Conservation (phyloP, 805 yeast species). For the Starmerella bombi region DNA sequence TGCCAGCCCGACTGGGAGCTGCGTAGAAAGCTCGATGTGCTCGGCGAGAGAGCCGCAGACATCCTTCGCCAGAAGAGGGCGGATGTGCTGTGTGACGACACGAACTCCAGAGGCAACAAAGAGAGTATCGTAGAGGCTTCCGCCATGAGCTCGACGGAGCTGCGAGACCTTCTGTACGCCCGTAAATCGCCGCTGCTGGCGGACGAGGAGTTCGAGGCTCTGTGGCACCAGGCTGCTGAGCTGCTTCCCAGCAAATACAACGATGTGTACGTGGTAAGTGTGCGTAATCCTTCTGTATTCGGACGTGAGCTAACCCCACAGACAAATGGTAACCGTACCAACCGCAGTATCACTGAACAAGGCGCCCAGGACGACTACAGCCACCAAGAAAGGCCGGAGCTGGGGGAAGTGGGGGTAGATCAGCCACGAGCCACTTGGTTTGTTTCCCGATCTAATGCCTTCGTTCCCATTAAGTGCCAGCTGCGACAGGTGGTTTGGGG, state of each 20-base stretch:
- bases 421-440: conserved; percentile 1
- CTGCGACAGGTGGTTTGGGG: conserved; percentile 5
- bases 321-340: conserved; percentile 1
- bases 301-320: conserved; percentile 7
- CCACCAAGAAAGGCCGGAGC: background rate
- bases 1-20: conserved; percentile 67
- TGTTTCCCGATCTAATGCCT: conserved; percentile 15
- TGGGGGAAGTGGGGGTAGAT: background rate
- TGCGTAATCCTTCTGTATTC: background rate
- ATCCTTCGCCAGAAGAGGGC: conserved; percentile 60
- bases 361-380: background rate
- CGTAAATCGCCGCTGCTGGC: conserved; percentile 19
- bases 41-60: conserved; percentile 54
- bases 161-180: conserved; percentile 17
- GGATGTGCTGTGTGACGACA: conserved; percentile 39
- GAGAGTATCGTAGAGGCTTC: conserved; percentile 24
- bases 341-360: conserved; percentile 1
- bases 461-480: conserved; percentile 15
- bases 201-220: conserved; percentile 55
- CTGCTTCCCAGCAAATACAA: conserved; percentile 43
- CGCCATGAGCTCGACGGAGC: conserved; percentile 28
- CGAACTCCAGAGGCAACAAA: conserved; percentile 19
- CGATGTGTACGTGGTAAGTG: conserved; percentile 47
- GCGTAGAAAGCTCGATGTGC: conserved; percentile 50
- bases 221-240: conserved; percentile 52